Conservation (phyloP, 495 filamentous ascomycete species). For the Hapsidospora chrysogenum region DNA sequence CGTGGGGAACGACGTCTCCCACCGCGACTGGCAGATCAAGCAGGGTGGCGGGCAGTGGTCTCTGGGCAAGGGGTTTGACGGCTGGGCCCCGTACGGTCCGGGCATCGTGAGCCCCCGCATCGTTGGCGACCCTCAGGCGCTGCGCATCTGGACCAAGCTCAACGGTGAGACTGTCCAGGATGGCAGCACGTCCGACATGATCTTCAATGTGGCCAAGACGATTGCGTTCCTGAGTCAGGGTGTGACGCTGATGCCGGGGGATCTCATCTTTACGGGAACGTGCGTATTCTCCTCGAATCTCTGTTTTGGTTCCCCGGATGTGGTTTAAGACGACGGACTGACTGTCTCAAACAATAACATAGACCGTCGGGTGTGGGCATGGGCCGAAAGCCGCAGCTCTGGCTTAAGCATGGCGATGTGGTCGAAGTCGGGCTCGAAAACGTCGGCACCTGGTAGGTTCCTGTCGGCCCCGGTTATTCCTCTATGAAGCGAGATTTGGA, state of each 20-base stretch:
- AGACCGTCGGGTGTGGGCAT: constrained; percentile 66
- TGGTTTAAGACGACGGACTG: background rate
- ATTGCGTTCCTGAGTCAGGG: constrained; percentile 63
- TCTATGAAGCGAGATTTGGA: too few relatives aligned
- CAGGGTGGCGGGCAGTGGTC: constrained; percentile 69
- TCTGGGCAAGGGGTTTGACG: constrained; percentile 73
- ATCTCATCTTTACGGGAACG: constrained; percentile 78
- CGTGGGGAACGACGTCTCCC: constrained; percentile 70
- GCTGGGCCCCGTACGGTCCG: constrained; percentile 77
- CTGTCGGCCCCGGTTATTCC: too few relatives aligned
- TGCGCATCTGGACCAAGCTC: constrained; percentile 49
- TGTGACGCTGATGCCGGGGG: constrained; percentile 61
- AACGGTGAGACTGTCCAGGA: constrained; percentile 60
- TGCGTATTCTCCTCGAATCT: constrained; percentile 22
- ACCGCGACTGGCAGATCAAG: constrained; percentile 71
- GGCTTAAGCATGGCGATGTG: constrained; percentile 67
- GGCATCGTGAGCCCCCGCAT: constrained; percentile 54
- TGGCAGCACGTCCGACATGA: constrained; percentile 62
- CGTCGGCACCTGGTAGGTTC: constrained; percentile 29
- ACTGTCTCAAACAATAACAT: constrained; percentile 13
- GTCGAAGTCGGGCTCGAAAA: constrained; percentile 58
- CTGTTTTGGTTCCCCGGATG: background rate
- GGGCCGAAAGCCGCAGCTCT: constrained; percentile 53
- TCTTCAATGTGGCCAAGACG: constrained; percentile 59
- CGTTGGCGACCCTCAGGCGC: constrained; percentile 51